These are phyloP conservation scores for Exophiala sideris DNA, from an alignment of 2,329 filamentous ascomycete species.

Conservation along the genomic window DNA sequence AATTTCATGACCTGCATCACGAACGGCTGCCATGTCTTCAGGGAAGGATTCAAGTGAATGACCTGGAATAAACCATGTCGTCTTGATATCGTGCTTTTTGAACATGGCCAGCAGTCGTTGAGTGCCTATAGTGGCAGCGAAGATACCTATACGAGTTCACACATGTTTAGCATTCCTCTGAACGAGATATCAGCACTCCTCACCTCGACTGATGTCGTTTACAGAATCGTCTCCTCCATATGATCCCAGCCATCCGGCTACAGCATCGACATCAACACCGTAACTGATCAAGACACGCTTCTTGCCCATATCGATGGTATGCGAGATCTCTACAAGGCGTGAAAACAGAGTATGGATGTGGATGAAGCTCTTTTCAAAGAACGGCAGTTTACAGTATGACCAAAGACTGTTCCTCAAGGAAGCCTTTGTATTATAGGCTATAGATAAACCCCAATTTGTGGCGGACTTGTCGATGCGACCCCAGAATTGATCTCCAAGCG, in stretches of 20 bases:
- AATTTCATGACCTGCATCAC: constrained; percentile 62
- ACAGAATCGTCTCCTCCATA: constrained; percentile 71
- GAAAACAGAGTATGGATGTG: too few relatives aligned
- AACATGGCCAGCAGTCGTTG: constrained; percentile 66
- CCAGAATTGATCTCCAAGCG: too few relatives aligned
- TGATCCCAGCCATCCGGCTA: constrained; percentile 71
- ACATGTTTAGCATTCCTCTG: neutral
- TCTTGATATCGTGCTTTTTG: constrained; percentile 67
- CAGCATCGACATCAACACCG: constrained; percentile 70
- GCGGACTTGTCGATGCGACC: too few relatives aligned
- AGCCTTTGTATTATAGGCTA: too few relatives aligned
- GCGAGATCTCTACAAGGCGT: too few relatives aligned
- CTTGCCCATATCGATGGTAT: constrained; percentile 25
- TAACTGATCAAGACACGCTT: constrained; percentile 58
- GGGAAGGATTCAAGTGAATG: constrained; percentile 65
- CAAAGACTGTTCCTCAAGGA: too few relatives aligned
- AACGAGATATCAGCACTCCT: neutral
- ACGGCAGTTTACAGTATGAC: too few relatives aligned
- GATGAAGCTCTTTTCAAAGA: too few relatives aligned
- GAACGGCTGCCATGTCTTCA: constrained; percentile 59
- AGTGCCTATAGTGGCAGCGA: constrained; percentile 64
- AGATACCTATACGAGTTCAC: constrained; percentile 44
- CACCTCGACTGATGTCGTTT: constrained; percentile 68
- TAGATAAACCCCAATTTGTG: too few relatives aligned
- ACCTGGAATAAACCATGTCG: constrained; percentile 63